Evolutionary conservation across 2,329 filamentous ascomycete genomes (phyloP).

Genomic region (Fusarium anthophilum): DNA sequence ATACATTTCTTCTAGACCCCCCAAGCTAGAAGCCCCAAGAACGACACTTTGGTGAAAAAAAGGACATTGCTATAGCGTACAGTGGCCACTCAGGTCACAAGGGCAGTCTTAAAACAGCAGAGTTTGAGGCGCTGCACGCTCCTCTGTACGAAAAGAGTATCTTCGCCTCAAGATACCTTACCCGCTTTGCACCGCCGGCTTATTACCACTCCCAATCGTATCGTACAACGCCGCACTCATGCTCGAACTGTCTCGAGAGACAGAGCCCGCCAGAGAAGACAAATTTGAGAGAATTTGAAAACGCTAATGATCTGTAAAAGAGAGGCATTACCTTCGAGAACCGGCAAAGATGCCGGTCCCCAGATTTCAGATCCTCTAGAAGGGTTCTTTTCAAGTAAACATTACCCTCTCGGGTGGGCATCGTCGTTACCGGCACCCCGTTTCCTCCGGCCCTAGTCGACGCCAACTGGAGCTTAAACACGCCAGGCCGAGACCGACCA

Average conservation of each 20-base stretch:
- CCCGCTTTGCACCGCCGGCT: slow-evolving; percentile 23
- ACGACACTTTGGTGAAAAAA: neutral
- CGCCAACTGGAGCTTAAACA: slow-evolving; percentile 33
- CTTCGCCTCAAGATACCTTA: slow-evolving; percentile 14
- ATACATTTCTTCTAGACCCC: slow-evolving; percentile 10
- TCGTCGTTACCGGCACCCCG: slow-evolving; percentile 33
- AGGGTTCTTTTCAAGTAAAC: slow-evolving; percentile 31
- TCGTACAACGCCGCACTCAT: slow-evolving; percentile 8
- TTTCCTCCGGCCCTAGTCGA: slow-evolving; percentile 31
- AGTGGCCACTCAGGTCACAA: slow-evolving; percentile 14
- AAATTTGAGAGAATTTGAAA: neutral
- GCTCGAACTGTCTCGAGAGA: neutral
- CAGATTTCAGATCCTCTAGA: slow-evolving; percentile 19
- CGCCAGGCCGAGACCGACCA: slow-evolving; percentile 34
- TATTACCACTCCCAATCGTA: slow-evolving; percentile 19
- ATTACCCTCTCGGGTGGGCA: slow-evolving; percentile 15
- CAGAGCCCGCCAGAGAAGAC: slow-evolving; percentile 7
- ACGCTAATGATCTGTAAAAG: slow-evolving; percentile 6
- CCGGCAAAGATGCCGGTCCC: slow-evolving; percentile 32
- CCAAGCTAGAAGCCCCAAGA: neutral
- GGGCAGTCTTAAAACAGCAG: slow-evolving; percentile 9
- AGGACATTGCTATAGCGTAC: neutral
- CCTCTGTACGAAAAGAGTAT: neutral
- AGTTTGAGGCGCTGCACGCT: slow-evolving; percentile 16
- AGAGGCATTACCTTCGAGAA: slow-evolving; percentile 28